These are phyloP conservation scores for Cladosporium cucumerinum DNA, from an alignment of 2,329 filamentous ascomycete species.

Conservation along the genomic window DNA sequence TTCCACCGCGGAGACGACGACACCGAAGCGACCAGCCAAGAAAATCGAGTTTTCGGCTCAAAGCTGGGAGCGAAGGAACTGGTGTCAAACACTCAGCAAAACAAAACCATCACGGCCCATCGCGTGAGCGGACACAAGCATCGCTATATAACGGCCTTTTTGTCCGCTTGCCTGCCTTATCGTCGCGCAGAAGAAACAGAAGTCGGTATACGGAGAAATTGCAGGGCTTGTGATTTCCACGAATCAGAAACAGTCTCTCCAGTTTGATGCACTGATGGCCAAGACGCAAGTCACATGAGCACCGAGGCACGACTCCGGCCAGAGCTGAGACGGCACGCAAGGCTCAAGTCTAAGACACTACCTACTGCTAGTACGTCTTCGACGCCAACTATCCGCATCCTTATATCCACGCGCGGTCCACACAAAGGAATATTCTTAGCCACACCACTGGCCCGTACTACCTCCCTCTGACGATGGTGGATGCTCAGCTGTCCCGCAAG, in stretches of 20 bases:
- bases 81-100: not conserved
- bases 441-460: not conserved
- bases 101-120: not conserved
- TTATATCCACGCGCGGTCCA: not conserved
- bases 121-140: not conserved
- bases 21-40: not conserved
- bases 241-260: not conserved
- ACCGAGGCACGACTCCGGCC: too few species aligned
- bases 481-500: not conserved
- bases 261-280: not conserved
- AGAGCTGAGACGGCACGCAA: not conserved
- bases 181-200: not conserved
- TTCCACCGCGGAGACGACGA: not conserved
- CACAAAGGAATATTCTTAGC: not conserved
- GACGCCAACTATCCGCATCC: not conserved
- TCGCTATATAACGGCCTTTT: not conserved
- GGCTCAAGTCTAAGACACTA: not conserved
- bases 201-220: not conserved
- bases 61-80: not conserved
- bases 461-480: not conserved
- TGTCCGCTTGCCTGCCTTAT: not conserved
- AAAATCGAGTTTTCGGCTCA: not conserved
- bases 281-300: not conserved
- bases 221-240: not conserved
- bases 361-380: not conserved